These are phyloP conservation scores for Cryptosporidium baileyi DNA, from an alignment of 169 alveolate genomes.

Conservation along the genomic window DNA sequence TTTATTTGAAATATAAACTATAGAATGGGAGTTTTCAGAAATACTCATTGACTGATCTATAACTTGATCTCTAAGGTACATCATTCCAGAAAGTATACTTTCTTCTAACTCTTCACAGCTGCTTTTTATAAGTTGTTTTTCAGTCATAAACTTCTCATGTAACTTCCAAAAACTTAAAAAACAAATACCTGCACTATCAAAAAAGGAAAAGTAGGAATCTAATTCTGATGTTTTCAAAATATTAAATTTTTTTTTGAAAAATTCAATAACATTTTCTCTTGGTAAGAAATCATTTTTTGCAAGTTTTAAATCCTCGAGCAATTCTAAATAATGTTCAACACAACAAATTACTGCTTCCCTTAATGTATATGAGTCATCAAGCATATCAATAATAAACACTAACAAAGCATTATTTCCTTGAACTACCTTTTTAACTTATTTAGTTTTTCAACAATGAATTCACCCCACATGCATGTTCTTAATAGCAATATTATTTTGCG, in stretches of 20 bases:
- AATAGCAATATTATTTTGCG: background rate
- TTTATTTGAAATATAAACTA: background rate
- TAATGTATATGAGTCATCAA: conserved; percentile 12
- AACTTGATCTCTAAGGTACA: conserved; percentile 14
- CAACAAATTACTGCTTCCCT: conserved; percentile 17
- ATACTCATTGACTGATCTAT: background rate
- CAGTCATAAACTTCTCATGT: background rate
- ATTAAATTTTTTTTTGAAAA: background rate
- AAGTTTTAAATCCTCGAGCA: background rate
- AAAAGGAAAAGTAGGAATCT: no score
- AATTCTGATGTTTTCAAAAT: background rate
- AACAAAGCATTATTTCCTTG: no score
- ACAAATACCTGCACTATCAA: background rate
- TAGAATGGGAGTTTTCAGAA: background rate
- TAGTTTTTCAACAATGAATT: no score
- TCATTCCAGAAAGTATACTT: conserved; percentile 45
- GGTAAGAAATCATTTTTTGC: conserved; percentile 15
- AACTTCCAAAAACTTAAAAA: conserved; percentile 58
- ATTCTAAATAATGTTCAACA: conserved; percentile 8
- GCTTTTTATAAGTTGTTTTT: background rate
- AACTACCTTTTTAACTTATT: no score
- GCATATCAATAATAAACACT: conserved; percentile 19
- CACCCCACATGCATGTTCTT: conserved; percentile 64
- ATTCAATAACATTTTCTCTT: background rate
- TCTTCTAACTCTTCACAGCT: background rate